Evolutionary conservation across 2,329 filamentous ascomycete genomes (phyloP), one percentile per base, ranked within the genome.

Genomic region (Elsinoe perseae): DNA sequence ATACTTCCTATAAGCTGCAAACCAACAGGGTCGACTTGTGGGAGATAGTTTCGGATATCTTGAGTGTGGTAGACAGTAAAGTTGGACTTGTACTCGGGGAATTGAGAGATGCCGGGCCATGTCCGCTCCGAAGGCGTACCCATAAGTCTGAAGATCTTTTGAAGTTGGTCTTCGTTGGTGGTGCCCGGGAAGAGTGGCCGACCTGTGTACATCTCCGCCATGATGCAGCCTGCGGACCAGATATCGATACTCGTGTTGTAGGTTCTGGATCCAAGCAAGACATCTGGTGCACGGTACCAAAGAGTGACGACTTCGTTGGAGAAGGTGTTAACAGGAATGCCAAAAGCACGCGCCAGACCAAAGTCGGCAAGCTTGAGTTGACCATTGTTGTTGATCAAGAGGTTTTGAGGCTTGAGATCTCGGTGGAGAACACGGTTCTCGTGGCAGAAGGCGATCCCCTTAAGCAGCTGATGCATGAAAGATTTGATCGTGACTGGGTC

Each of bases 231-330:
- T 5, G 93, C 93, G 5, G 89, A 95, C 93, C 93, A 98, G 69
- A 98, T 97, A 68, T 98, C 93, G 70, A 98, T 97, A 73, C 89
- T 95, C n/a, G 93, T 98, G 74, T 95, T 98, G 76, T 98, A 98
- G 20, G 93, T 97, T 62, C 93, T 80, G 65, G 87, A 93, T 54
- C 93, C 93, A 44, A 98, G 81, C 53, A 98, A 80, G 46, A 98
- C 93, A 66, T 98, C 93, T 0, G 93, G 93, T 0, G 93, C 93
- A 42, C 93, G 87, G 71, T 98, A 98, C 92, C 92, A 97, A 16
- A 97, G 79, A 0, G 93, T 97, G 42, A 97, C 92, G 57, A 97
- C 92, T 73, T 97, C 92, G 71, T 97, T 97, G 54, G 89, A 95
- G 73, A 97, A 97, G 16, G 92, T 97, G 69, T 97, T 97, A 66